A percentile compares a stretch with the other conserved stretches of the same genome.
Conservation (phyloP, 805 yeast species). For the Kodamaea hsintzibuensis region DNA sequence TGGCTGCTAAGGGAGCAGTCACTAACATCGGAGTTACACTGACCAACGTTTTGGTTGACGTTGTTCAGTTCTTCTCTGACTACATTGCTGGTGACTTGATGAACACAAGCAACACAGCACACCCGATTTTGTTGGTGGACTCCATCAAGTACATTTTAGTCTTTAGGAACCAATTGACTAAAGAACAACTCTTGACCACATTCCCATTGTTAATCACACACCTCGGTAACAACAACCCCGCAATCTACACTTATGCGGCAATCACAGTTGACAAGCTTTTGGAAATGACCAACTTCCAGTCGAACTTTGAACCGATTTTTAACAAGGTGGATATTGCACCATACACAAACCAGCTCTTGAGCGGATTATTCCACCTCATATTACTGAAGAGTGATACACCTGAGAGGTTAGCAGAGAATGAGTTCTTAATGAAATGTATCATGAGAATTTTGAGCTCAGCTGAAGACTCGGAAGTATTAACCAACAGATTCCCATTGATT, state of each 20-base stretch:
- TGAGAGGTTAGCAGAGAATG: conserved; percentile 92
- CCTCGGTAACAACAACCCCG: conserved; percentile 58
- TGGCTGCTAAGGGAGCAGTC: conserved; percentile 90
- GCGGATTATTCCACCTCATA: conserved; percentile 66
- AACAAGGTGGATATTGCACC: conserved; percentile 70
- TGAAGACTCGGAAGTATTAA: conserved; percentile 56
- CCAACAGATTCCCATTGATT: conserved; percentile 49
- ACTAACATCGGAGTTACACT: conserved; percentile 85
- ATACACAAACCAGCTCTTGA: conserved; percentile 56
- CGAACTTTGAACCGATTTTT: conserved; percentile 62
- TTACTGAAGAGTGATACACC: conserved; percentile 58
- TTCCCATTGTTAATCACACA: conserved; percentile 77
- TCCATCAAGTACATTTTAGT: conserved; percentile 88
- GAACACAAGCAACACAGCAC: conserved; percentile 38
- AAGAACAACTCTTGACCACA: conserved; percentile 75
- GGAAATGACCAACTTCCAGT: conserved; percentile 61
- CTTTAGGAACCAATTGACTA: conserved; percentile 90
- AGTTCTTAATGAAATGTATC: conserved; percentile 83
- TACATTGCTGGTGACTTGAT: conserved; percentile 83
- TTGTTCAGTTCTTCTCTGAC: conserved; percentile 77
- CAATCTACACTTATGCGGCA: conserved; percentile 91
- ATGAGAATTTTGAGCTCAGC: conserved; percentile 79
- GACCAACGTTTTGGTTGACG: conserved; percentile 81
- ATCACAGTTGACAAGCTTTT: conserved; percentile 88
- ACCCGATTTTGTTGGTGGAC: conserved; percentile 84